Evolutionary conservation across 352 stramenopile genomes (phyloP).

Genomic region (Globisporangium abappressorium): DNA sequence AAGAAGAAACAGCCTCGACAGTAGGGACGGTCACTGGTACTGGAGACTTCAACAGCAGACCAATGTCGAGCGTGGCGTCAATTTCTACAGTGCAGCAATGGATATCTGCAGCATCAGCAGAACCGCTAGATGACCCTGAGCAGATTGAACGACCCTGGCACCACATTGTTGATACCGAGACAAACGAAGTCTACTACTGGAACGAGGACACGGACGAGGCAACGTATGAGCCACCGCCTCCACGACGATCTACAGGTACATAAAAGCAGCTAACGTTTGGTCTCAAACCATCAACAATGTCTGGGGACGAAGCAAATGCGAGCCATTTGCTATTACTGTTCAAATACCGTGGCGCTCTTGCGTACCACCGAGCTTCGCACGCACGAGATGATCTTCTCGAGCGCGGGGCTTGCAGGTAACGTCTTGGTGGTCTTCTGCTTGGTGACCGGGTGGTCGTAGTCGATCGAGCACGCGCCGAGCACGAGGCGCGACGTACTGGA

Average conservation of each 20-base stretch:
- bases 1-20: neutral
- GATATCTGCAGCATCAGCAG: neutral
- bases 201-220: constrained; percentile 24
- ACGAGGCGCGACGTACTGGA: constrained; percentile 81
- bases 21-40: too few species aligned
- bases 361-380: constrained; percentile 46
- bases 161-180: constrained; percentile 15
- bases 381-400: constrained; percentile 40
- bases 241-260: neutral
- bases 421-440: constrained; percentile 24
- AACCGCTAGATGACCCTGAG: neutral
- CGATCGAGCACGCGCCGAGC: constrained; percentile 46
- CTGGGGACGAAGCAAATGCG: neutral
- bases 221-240: neutral
- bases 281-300: neutral
- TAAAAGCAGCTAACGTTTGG: neutral
- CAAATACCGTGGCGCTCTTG: constrained; percentile 64
- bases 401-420: constrained; percentile 37
- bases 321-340: constrained; percentile 14
- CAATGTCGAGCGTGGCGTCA: neutral
- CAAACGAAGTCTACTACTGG: constrained; percentile 22
- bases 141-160: constrained; percentile 9
- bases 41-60: neutral
- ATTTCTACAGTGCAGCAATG: neutral
- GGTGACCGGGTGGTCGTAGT: constrained; percentile 42